A percentile compares a stretch with the other conserved stretches of the same genome.
Evolutionary conservation across 331 rosid genomes (phyloP).

Genomic region (Spiraea crenata): DNA sequence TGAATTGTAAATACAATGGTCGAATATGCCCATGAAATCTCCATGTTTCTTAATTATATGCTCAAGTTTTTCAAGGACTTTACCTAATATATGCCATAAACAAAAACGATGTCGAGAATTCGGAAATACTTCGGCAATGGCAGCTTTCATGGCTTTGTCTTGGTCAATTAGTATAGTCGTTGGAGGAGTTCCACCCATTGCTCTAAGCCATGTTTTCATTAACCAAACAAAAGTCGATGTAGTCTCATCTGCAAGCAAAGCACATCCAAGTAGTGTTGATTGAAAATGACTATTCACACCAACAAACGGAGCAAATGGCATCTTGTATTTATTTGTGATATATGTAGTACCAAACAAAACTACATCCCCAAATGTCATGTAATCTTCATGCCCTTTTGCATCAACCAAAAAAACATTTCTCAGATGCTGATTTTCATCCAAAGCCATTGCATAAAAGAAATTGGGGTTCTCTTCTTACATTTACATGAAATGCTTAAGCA

Average conservation of each 20-base stretch:
- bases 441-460: conserved; percentile 21
- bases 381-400: conserved; percentile 7
- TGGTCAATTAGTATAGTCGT: too few species aligned
- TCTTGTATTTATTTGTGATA: conserved; percentile 3
- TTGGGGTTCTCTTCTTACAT: too few species aligned
- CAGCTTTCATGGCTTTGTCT: too few species aligned
- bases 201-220: too few species aligned
- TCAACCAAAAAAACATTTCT: conserved; percentile 16
- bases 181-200: too few species aligned
- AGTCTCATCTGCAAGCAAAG: too few species aligned
- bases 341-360: conserved; percentile 7
- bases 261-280: not conserved
- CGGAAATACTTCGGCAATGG: too few species aligned
- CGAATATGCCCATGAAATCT: not conserved
- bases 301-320: conserved; percentile 4
- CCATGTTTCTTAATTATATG: conserved; percentile 1
- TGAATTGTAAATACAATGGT: conserved; percentile 11
- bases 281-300: conserved; percentile 13
- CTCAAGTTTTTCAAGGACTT: not conserved
- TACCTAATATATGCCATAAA: conserved; percentile 4
- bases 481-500: conserved; percentile 7
- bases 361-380: not conserved
- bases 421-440: conserved; percentile 8
- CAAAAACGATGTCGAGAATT: too few species aligned
- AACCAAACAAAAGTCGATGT: too few species aligned